Evolutionary conservation across 257 asterid species (phyloP), one percentile per base, ranked within the genome.

Genomic region (Scutellaria galericulata): DNA sequence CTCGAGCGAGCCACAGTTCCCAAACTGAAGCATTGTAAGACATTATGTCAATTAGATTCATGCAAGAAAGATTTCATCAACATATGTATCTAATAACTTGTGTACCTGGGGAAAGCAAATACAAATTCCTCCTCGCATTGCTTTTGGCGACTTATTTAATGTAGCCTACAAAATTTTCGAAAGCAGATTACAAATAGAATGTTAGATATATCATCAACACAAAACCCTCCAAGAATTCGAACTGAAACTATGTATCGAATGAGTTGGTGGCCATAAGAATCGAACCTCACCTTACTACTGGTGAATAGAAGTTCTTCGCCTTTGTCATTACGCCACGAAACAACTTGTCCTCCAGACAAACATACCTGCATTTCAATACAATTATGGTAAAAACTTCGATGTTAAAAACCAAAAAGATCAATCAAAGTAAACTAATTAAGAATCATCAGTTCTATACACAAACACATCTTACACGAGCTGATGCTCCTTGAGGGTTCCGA

Each of bases 241-340:
- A 57, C 44, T 24, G 42, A 57, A 57, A 57, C 27, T 5, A 27
- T 7, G 61, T 41, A 52, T 10, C 1, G 46, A 51, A 55, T 6
- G 12, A 8, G 35, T 44, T 78, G 62, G 52, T 35, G 0, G 7
- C 11, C 5, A 62, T 37, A 15, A 52, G 68, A 60, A 65, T 22
- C 41, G 31, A 76, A 64, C 61, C 80, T 24, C 76, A 90, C 98
- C 98, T 90, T 92, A 77, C 90, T 87, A 75, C 93, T 86, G 68
- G 90, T 85, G 83, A 92, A 92, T 20, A 90, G 71, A 68, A 87
- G 93, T 66, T 90, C 97, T 83, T 92, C 96, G n/a, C 98, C 98
- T 52, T 85, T 85, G 52, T 80, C 88, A 73, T 87, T 87, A 79
- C 89, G 80, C 98, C 98, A 92, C 0, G 98, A 92, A 64, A 87